phyloP scores from a whole-genome alignment of 441 rosid species.

The Jatropha multifida region DNA sequence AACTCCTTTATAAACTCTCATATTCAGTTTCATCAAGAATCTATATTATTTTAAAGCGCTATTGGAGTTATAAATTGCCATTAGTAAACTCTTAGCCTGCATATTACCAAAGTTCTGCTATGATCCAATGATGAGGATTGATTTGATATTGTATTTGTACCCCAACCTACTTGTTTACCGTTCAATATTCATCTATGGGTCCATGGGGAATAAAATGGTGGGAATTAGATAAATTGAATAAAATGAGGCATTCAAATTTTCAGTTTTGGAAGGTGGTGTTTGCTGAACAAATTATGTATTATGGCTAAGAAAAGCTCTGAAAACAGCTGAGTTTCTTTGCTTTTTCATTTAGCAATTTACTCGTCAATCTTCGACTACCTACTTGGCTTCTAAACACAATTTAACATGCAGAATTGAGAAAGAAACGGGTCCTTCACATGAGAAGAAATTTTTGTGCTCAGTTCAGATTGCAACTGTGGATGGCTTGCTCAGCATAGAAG shows the following conservation, averaged over 20 bases:
- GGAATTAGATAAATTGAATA: not conserved
- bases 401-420: conserved; percentile 49
- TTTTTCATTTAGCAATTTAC: not conserved
- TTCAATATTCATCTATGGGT: not conserved
- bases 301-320: not conserved
- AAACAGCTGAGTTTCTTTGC: not conserved
- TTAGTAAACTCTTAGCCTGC: not conserved
- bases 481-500: conserved; percentile 35
- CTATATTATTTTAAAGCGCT: too few species aligned
- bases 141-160: not conserved
- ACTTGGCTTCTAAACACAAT: not conserved
- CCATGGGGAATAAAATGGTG: not conserved
- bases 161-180: not conserved
- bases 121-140: not conserved
- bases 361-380: not conserved
- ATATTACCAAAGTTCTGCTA: not conserved
- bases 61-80: not conserved
- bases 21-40: not conserved
- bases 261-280: not conserved
- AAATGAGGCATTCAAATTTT: not conserved
- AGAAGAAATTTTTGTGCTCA: conserved; percentile 48
- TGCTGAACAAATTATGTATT: not conserved
- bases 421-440: conserved; percentile 45
- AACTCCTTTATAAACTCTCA: not conserved
- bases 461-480: conserved; percentile 42